phyloP scores from a whole-genome alignment of 129 eudicot genomes.

The Flaveria sonorensis region DNA sequence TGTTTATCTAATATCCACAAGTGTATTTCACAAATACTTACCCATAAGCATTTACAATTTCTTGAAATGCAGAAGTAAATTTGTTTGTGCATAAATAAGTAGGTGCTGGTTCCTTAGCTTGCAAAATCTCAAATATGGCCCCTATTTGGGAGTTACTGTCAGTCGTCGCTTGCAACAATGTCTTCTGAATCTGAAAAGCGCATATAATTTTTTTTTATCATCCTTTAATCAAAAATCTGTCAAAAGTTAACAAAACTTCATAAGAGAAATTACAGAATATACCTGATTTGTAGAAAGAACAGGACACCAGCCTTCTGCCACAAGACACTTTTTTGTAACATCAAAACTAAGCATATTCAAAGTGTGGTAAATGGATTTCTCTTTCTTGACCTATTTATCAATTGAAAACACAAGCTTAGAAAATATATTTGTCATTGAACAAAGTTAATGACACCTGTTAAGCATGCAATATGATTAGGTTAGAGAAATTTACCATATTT shows the following conservation, averaged over 20 bases:
- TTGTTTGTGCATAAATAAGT: conserved; percentile 88
- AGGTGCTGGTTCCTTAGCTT: conserved; percentile 73
- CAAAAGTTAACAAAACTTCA: not conserved
- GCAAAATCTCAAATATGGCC: conserved; percentile 76
- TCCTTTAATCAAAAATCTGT: not conserved
- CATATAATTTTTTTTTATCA: not conserved
- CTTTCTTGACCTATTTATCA: conserved; percentile 68
- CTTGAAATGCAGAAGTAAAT: conserved; percentile 77
- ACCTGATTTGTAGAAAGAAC: conserved; percentile 73
- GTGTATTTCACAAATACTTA: conserved; percentile 32
- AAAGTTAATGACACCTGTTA: not conserved
- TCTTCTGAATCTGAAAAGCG: conserved; percentile 61
- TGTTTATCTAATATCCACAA: not conserved
- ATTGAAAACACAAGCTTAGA: conserved; percentile 22
- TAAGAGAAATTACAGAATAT: conserved; percentile 17
- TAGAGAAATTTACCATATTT: conserved; percentile 53
- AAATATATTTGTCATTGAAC: conserved; percentile 16
- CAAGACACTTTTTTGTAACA: conserved; percentile 92
- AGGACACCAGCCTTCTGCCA: conserved; percentile 98
- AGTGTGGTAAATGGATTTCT: conserved; percentile 74
- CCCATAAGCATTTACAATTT: conserved; percentile 95
- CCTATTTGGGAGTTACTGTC: conserved; percentile 85
- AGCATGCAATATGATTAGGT: not conserved
- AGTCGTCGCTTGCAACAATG: conserved; percentile 53
- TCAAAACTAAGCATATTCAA: conserved; percentile 85